phyloP scores from a whole-genome alignment of 345 rosid genomes.

The Syzygium oleosum region DNA sequence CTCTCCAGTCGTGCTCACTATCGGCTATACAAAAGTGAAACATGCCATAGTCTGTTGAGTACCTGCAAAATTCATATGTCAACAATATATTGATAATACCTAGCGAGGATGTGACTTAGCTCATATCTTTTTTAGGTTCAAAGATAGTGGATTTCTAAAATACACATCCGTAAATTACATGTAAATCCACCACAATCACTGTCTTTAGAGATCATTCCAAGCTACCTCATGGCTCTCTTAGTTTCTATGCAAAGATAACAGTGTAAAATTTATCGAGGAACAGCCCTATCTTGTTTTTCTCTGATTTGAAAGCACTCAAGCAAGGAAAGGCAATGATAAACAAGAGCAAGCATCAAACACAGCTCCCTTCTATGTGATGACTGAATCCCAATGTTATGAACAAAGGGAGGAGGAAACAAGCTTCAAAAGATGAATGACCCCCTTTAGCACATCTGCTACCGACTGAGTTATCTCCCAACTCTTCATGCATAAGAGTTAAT shows the following conservation, averaged over 20 bases:
- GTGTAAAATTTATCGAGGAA: background rate
- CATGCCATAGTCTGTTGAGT: conserved; percentile 68
- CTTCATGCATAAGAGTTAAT: background rate
- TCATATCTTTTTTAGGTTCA: background rate
- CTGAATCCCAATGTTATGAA: background rate
- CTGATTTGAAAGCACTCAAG: background rate
- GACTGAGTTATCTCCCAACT: background rate
- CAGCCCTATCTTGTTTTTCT: background rate
- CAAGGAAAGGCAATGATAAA: background rate
- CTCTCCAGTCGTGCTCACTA: conserved; percentile 80
- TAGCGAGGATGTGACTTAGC: background rate
- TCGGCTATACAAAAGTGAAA: conserved; percentile 78
- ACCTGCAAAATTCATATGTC: conserved; percentile 30
- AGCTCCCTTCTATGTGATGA: background rate
- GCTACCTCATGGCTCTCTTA: background rate
- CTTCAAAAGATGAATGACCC: background rate
- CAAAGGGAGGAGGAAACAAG: background rate
- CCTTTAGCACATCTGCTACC: background rate
- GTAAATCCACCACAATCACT: background rate
- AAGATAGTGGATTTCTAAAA: background rate
- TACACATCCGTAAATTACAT: background rate
- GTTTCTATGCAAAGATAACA: background rate
- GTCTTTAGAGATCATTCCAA: background rate
- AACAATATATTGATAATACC: no score
- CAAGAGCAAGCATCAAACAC: background rate